These are phyloP conservation scores for Lasiodiplodia sp. DNA, from an alignment of 2,329 filamentous ascomycete genomes.

Conservation along the genomic window DNA sequence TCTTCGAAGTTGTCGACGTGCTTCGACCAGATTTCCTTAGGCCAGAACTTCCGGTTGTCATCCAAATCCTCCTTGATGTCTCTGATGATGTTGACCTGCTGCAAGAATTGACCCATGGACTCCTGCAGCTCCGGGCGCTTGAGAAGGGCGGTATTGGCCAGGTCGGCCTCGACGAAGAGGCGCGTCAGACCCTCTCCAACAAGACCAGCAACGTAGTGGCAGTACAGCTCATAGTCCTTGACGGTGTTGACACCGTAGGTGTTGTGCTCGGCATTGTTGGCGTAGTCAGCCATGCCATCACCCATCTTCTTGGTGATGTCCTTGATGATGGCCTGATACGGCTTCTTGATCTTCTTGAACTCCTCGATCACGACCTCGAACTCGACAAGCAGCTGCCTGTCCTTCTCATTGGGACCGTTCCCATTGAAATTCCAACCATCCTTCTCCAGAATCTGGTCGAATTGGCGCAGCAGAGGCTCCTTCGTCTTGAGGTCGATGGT, in stretches of 20 bases:
- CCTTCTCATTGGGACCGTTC: slow-evolving; percentile 91
- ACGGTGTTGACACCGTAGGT: slow-evolving; percentile 81
- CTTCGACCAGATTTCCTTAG: slow-evolving; percentile 96
- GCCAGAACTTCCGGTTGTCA: slow-evolving; percentile 91
- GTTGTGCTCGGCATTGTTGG: slow-evolving; percentile 81
- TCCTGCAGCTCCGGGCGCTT: slow-evolving; percentile 83
- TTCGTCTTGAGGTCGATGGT: slow-evolving; percentile 83
- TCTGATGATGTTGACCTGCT: slow-evolving; percentile 99
- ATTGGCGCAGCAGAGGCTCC: slow-evolving; percentile 83
- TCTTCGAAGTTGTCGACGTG: slow-evolving; percentile 90
- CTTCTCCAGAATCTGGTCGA: slow-evolving; percentile 77
- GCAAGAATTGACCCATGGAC: slow-evolving; percentile 96
- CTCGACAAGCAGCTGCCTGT: slow-evolving; percentile 87
- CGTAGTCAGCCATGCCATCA: slow-evolving; percentile 98
- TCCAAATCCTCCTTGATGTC: slow-evolving; percentile 90
- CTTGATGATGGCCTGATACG: slow-evolving; percentile 85
- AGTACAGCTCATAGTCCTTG: slow-evolving; percentile 94
- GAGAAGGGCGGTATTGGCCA: slow-evolving; percentile 85
- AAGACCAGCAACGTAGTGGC: slow-evolving; percentile 98
- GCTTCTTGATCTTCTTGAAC: slow-evolving; percentile 85
- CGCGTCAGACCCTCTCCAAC: slow-evolving; percentile 93
- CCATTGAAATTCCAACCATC: slow-evolving; percentile 91
- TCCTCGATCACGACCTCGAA: slow-evolving; percentile 88
- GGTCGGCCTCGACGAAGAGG: slow-evolving; percentile 84
- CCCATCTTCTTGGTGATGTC: slow-evolving; percentile 96